A percentile compares a stretch with the other conserved stretches of the same genome.
These are phyloP conservation scores for Neofusicoccum parvum DNA, from an alignment of 2,329 filamentous ascomycete genomes.

Conservation along the genomic window DNA sequence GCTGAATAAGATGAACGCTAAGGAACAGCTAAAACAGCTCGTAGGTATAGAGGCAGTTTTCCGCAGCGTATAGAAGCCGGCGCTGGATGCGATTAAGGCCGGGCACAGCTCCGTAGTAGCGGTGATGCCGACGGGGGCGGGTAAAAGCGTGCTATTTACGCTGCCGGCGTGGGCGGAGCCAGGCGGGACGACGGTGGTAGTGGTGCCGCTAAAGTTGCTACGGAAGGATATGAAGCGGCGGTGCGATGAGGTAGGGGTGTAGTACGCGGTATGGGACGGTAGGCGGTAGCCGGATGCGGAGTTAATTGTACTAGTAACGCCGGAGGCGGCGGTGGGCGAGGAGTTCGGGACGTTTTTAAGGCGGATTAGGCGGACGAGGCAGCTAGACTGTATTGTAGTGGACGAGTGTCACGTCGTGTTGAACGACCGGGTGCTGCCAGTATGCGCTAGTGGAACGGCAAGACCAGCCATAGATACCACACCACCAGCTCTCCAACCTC, in stretches of 20 bases:
- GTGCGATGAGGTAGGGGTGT: constrained; percentile 24
- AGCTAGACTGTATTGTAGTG: constrained; percentile 28
- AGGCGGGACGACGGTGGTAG: constrained; percentile 25
- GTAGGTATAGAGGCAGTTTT: constrained; percentile 25
- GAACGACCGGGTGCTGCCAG: constrained; percentile 18
- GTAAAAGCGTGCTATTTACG: constrained; percentile 35
- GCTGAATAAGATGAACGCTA: constrained; percentile 10
- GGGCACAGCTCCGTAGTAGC: constrained; percentile 26
- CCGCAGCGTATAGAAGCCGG: constrained; percentile 26
- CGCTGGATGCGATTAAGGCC: constrained; percentile 27
- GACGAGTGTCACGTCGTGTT: constrained; percentile 29
- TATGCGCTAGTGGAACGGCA: no score
- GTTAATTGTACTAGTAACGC: constrained; percentile 30
- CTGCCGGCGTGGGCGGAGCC: constrained; percentile 24
- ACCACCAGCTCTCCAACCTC: no score
- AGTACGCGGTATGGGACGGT: constrained; percentile 27
- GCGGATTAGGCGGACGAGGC: constrained; percentile 22
- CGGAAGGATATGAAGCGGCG: constrained; percentile 27
- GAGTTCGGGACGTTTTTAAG: constrained; percentile 30
- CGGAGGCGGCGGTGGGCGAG: constrained; percentile 28
- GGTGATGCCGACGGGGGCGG: constrained; percentile 29
- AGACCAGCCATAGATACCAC: no score
- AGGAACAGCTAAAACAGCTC: constrained; percentile 16
- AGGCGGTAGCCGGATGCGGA: constrained; percentile 23
- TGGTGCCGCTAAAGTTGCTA: constrained; percentile 30